Evolutionary conservation across 2,329 filamentous ascomycete genomes (phyloP).

Genomic region (Amauroascus verrucosus): DNA sequence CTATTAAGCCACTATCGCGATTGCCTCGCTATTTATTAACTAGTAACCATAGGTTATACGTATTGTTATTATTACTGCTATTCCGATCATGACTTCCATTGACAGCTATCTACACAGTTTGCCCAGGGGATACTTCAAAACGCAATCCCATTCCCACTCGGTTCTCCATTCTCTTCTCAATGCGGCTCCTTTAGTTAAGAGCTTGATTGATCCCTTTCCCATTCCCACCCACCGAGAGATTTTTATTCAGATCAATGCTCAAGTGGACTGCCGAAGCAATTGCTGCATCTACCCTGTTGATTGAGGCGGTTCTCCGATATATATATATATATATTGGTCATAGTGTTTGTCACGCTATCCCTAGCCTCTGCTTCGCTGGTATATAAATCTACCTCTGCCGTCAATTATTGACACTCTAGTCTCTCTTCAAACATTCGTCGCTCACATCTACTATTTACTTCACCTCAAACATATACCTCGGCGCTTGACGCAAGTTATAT

Average conservation of each 20-base stretch:
- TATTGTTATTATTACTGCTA: too few relatives aligned
- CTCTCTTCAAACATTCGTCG: not conserved
- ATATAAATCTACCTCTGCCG: not conserved
- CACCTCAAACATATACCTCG: not conserved
- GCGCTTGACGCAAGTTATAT: not conserved
- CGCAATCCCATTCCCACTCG: not conserved
- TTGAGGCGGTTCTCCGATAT: not conserved
- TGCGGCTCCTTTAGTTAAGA: not conserved
- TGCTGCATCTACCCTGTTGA: not conserved
- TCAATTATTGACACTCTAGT: not conserved
- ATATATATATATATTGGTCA: too few relatives aligned
- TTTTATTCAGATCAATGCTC: not conserved
- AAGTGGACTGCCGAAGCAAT: not conserved
- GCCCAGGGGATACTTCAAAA: not conserved
- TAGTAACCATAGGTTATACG: too few relatives aligned
- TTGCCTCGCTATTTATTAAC: too few relatives aligned
- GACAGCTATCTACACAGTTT: not conserved
- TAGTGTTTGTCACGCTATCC: not conserved
- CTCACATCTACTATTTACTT: not conserved
- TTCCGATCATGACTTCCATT: not conserved
- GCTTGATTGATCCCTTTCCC: not conserved
- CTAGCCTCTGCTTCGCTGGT: not conserved
- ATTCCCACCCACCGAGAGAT: not conserved
- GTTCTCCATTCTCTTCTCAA: not conserved
- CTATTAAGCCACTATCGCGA: too few relatives aligned